A percentile compares a stretch with the other conserved stretches of the same genome.
Conservation (phyloP, 2,329 filamentous ascomycete genomes). For the Eutypella sp. region DNA sequence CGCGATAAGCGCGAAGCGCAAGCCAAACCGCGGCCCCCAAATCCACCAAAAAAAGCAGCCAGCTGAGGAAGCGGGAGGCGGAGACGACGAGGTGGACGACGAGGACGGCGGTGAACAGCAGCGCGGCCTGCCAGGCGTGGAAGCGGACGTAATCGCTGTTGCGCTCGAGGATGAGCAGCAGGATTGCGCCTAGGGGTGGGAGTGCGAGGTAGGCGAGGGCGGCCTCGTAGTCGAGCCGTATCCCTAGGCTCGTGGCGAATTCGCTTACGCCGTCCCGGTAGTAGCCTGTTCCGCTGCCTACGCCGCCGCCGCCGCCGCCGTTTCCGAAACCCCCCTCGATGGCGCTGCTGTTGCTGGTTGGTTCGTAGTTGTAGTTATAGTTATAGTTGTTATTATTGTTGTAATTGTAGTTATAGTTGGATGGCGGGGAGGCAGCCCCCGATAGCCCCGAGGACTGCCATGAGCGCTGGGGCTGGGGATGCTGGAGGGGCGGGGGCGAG, state of each 20-base stretch:
- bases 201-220: conserved; percentile 81
- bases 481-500: conserved; percentile 42
- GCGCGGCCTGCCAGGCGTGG: conserved; percentile 90
- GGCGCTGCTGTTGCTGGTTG: too few relatives aligned
- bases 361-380: too few relatives aligned
- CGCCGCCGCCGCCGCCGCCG: neutral
- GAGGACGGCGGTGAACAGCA: conserved; percentile 72
- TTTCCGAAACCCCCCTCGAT: too few relatives aligned
- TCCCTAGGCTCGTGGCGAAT: conserved; percentile 85
- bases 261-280: conserved; percentile 62
- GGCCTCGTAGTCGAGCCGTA: conserved; percentile 86
- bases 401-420: too few relatives aligned
- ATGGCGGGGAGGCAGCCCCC: too few relatives aligned
- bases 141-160: conserved; percentile 98
- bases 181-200: conserved; percentile 79
- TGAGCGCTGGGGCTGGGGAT: conserved; percentile 53
- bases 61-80: conserved; percentile 79
- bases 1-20: conserved; percentile 73
- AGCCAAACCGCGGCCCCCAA: conserved; percentile 71
- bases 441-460: conserved; percentile 39
- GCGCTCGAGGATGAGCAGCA: conserved; percentile 80
- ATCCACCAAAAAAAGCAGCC: conserved; percentile 75
- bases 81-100: conserved; percentile 80
- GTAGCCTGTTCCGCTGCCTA: conserved; percentile 24
- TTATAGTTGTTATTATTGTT: too few relatives aligned